Evolutionary conservation across 2,329 filamentous ascomycete genomes (phyloP), one percentile per base, ranked within the genome.

Genomic region (Ophiosphaerella narmari): DNA sequence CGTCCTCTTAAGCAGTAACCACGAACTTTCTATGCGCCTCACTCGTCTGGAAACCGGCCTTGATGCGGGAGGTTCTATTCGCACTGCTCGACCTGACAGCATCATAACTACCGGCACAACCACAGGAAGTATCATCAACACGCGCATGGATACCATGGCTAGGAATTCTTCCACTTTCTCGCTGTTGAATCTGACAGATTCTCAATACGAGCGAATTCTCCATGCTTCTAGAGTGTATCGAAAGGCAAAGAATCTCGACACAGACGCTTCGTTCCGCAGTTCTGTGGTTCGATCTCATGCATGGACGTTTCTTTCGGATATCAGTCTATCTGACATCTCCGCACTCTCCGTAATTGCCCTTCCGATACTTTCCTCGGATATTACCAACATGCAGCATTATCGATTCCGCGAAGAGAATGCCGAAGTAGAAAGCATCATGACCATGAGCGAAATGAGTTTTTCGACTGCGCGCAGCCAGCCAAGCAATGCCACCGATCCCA

Each of bases 241-340:
- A 2, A 53, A 39, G 34, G 45, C 42, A 11, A 46, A 16, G n/a
- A 31, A 43, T 33, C 4, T n/a, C 4, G 40, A 38, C 5, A 23
- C 34, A 3, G 43, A 48, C 13, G 16, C 14, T 5, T 48, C 47
- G n/a, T 54, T 52, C 26, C 13, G 34, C 14, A 59, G 48, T 24
- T 59, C 55, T 2, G 29, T 36, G 1, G 39, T 7, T 14, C 1
- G 16, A 13, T 59, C 55, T 1, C 46, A 47, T 12, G 55, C 55
- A 8, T 59, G 55, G 52, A 47, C 52, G 7, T 39, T 41, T 6
- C 35, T 56, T 3, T 59, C 52, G 1, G 52, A 46, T 13, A 35
- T 56, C 12, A 59, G 53, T 39, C 49, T 59, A 5, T 44, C 52
- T 7, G 50, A 56, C 5, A 48, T 59, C 9, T 54, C 55, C 1